Conservation (phyloP, 352 stramenopile genomes). For the Aphanomyces stellatus region DNA sequence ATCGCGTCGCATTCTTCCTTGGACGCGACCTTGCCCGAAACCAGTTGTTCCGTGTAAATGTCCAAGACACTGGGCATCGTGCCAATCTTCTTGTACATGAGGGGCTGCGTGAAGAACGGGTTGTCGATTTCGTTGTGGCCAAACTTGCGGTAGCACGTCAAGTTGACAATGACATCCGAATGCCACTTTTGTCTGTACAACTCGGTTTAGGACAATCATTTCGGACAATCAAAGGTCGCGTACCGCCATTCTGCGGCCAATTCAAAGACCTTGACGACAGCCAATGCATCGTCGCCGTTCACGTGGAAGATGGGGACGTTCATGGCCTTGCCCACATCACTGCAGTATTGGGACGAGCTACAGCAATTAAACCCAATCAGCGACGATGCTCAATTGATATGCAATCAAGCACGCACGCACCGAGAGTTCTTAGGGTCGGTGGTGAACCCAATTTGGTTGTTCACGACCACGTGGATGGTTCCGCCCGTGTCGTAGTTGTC, state of each 20-base stretch:
- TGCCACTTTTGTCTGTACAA: conserved; percentile 38
- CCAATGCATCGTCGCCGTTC: conserved; percentile 95
- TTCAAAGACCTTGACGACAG: conserved; percentile 85
- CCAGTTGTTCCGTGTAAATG: conserved; percentile 74
- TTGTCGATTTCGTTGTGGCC: conserved; percentile 99
- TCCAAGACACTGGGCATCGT: conserved; percentile 89
- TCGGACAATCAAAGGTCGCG: background rate
- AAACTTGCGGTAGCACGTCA: conserved; percentile 96
- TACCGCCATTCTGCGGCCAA: conserved; percentile 66
- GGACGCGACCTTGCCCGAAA: conserved; percentile 31
- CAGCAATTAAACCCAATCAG: conserved; percentile 11
- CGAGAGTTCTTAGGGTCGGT: conserved; percentile 91
- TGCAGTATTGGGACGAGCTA: conserved; percentile 93
- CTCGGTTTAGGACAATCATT: background rate
- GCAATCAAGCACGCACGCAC: background rate
- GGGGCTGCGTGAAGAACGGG: conserved; percentile 97
- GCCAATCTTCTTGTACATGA: conserved; percentile 95
- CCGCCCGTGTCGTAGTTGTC: conserved; percentile 92
- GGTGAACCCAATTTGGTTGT: conserved; percentile 97
- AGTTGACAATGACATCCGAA: conserved; percentile 96
- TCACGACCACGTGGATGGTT: conserved; percentile 97
- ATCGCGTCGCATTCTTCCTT: conserved; percentile 87
- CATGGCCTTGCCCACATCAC: conserved; percentile 96
- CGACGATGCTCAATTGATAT: background rate
- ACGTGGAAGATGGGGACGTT: conserved; percentile 86